These are phyloP conservation scores for Eryngium alpinum DNA, from an alignment of 140 eudicot species.

Conservation along the genomic window DNA sequence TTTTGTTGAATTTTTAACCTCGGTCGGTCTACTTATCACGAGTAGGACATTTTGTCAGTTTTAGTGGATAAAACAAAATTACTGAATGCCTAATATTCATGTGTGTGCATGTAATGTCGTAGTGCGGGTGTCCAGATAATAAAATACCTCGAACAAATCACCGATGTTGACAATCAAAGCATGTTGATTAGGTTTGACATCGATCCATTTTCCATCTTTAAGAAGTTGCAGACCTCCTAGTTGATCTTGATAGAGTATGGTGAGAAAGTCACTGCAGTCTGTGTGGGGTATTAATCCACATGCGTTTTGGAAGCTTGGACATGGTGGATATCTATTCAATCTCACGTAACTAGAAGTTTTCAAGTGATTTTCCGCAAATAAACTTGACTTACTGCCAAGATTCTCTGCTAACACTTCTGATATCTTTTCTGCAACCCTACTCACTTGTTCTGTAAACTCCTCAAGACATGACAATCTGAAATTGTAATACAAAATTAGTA, in stretches of 20 bases:
- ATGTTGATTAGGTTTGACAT: constrained; percentile 36
- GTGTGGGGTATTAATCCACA: constrained; percentile 42
- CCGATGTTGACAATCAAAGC: constrained; percentile 32
- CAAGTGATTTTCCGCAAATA: constrained; percentile 26
- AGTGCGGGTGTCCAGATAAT: neutral
- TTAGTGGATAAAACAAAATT: no score
- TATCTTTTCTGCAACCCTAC: constrained; percentile 26
- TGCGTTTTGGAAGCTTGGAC: constrained; percentile 27
- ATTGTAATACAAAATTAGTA: neutral
- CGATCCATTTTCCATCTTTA: constrained; percentile 33
- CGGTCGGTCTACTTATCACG: no score
- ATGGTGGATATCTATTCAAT: constrained; percentile 42
- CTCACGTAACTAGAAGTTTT: constrained; percentile 31
- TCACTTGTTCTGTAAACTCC: constrained; percentile 18
- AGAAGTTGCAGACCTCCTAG: constrained; percentile 41
- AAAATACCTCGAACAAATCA: constrained; percentile 36
- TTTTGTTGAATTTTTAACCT: no score
- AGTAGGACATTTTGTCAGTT: no score
- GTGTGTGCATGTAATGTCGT: no score
- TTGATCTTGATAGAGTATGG: constrained; percentile 38
- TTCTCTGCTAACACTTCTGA: constrained; percentile 33
- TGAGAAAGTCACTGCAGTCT: constrained; percentile 41
- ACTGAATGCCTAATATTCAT: no score
- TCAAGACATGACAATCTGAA: constrained; percentile 21
- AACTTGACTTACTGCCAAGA: constrained; percentile 10